These are phyloP conservation scores for Penicillium sp. DNA, from an alignment of 2,329 filamentous ascomycete species.

Conservation along the genomic window DNA sequence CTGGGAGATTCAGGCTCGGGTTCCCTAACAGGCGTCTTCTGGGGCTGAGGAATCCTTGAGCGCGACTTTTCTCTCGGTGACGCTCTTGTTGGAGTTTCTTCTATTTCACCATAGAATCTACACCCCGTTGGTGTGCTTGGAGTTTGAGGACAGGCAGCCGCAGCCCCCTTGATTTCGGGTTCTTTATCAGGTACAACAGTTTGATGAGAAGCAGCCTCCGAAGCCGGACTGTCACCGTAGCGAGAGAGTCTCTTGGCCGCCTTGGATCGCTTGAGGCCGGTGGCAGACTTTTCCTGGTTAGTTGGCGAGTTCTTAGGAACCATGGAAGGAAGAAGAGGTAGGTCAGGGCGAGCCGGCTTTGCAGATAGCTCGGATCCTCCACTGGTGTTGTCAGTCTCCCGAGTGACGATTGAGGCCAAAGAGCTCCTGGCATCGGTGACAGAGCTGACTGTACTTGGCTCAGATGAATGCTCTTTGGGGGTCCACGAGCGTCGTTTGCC, in stretches of 20 bases:
- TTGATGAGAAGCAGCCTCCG: constrained; percentile 26
- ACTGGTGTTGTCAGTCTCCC: constrained; percentile 34
- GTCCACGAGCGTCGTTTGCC: constrained; percentile 41
- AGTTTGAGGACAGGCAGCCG: constrained; percentile 5
- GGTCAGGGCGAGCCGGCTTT: constrained; percentile 25
- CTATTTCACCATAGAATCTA: constrained; percentile 19
- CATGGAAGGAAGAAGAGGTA: constrained; percentile 34
- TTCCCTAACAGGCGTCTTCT: constrained; percentile 27
- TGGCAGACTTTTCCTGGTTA: constrained; percentile 32
- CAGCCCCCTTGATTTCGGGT: constrained; percentile 10
- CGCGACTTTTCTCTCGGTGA: constrained; percentile 17
- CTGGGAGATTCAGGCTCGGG: constrained; percentile 35
- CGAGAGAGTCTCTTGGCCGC: constrained; percentile 40
- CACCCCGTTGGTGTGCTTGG: constrained; percentile 6
- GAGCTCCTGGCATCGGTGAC: constrained; percentile 30
- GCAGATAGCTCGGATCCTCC: constrained; percentile 23
- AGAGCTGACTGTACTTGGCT: constrained; percentile 33
- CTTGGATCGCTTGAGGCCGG: constrained; percentile 41
- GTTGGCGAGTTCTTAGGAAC: constrained; percentile 3
- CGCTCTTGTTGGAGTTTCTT: constrained; percentile 12
- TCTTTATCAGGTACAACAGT: constrained; percentile 23
- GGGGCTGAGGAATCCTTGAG: constrained; percentile 14
- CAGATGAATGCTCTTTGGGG: constrained; percentile 30
- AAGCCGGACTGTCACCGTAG: constrained; percentile 34
- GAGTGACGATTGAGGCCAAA: constrained; percentile 31